Evolutionary conservation across 2,329 filamentous ascomycete genomes (phyloP), one percentile per base, ranked within the genome.

Genomic region (Colletotrichum trifolii): DNA sequence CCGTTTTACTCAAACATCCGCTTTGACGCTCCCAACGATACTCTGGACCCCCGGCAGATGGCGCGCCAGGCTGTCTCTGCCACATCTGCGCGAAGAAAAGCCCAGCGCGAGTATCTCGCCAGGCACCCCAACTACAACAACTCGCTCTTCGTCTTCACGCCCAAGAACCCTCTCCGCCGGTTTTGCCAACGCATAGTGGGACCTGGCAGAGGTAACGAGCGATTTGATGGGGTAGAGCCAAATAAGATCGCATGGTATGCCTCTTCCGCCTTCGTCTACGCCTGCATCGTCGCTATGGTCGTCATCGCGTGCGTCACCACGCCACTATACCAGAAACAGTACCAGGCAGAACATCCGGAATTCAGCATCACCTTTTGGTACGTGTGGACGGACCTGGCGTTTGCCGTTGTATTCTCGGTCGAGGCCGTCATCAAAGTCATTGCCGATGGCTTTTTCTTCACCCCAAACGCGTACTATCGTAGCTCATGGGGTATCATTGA

Each of bases 401-500:
- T 99, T 75, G 94, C 95, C 2, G 77, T 91, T 2, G 78, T 99
- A 12, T 99, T 99, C 79, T 91, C 91, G 0, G 74, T 92, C 7
- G 96, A 99, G 77, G 93, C 94, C 1, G 73, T 89, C 6, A 94
- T 99, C 79, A 99, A 99, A 76, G 89, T 97, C 60, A 89, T 99
- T 71, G 96, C 96, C 0, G 96, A 99, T 79, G 96, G 96, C 8
- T 91, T 97, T 71, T 91, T 97, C 75, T 98, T 93, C 88, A 97
- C 96, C 0, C 96, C 96, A 0, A 97, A 99, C 77, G 96, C 96
- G 3, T 99, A 97, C 75, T 93, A 97, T 75, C 90, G 96, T 71
- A 95, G 95, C 73, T 95, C 94, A 0, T 99, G 96, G 96, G 96
- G 96, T 7, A 89, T 97, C 67, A 97, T 99, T 69, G 96, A 99